Base-by-base conservation (phyloP, 331 rosid genomes). In the Cydonia oblonga region DNA sequence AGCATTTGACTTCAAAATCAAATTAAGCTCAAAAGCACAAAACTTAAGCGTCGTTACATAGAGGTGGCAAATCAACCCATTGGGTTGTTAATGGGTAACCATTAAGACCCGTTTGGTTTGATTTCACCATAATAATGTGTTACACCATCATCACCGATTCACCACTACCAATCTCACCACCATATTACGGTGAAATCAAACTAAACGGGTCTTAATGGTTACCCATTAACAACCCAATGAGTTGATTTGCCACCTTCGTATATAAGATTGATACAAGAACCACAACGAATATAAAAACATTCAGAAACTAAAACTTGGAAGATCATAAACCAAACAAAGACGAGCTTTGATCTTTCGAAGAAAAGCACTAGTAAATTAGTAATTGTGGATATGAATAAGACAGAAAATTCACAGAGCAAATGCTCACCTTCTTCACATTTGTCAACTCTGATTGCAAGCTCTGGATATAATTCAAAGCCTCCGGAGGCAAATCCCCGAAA, bases 391-490 rank as follows among this genome's bases (percentile, higher is more conserved):
- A 20, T 5, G 14, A 24, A 70, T 2, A 6, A 7, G 18, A 2
- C 9, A 12, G 18, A 9, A 40, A 64, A 19, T 19, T 33, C 70
- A 53, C 0, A 3, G 19, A 28, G 28, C 7, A 64, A 60, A 25
- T n/a, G 26, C 76, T 76, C 78, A 90, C 98, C 96, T 91, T 88
- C 69, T 86, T 83, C 5, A 51, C 78, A 69, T 77, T 73, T 38
- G 81, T 77, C 46, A 93, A 72, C 81, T 93, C 93, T 62, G 88
- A 89, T 64, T 85, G 90, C 84, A 93, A 87, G 71, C 79, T 82
- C 69, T 86, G 96, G 62, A 91, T 83, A 84, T 83, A 93, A 56
- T 80, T 79, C 69, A 89, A 80, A 49, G 96, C 97, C 79, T 81
- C 92, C 5, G 93, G 97, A 24, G 97, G 76, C 70, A 95, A 82